Evolutionary conservation across 1,284 basidiomycete genomes (phyloP).

Genomic region (Rhodotorula sp.): DNA sequence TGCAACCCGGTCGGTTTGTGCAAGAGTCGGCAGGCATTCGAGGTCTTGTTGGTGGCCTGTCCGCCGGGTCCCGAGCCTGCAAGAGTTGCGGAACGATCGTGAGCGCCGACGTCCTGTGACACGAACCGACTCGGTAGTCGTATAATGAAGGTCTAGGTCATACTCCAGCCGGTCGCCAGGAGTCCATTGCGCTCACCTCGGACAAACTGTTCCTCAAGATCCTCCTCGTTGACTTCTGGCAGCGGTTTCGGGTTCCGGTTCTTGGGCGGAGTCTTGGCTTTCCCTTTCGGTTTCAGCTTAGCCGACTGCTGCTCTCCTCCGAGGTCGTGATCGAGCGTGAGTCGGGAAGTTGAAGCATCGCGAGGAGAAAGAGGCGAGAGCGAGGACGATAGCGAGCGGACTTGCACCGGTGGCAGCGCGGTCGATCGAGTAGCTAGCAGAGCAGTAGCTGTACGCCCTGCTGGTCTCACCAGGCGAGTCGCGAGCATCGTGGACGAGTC

Average conservation of each 20-base stretch:
- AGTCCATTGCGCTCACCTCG: slow-evolving; percentile 7
- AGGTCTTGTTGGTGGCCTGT: slow-evolving; percentile 53
- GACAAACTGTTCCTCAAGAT: slow-evolving; percentile 35
- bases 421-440: background rate
- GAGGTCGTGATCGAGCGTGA: background rate
- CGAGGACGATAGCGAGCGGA: background rate
- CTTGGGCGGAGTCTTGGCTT: slow-evolving; percentile 21
- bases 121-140: too few species aligned
- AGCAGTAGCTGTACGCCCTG: too few species aligned
- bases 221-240: slow-evolving; percentile 27
- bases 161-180: too few species aligned
- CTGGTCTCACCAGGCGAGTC: background rate
- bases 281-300: slow-evolving; percentile 6
- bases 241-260: slow-evolving; percentile 11
- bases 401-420: background rate
- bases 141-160: too few species aligned
- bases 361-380: background rate
- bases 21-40: slow-evolving; percentile 50
- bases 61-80: slow-evolving; percentile 52
- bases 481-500: background rate
- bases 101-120: too few species aligned
- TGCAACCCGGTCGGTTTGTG: slow-evolving; percentile 52
- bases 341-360: background rate
- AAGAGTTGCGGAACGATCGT: too few species aligned
- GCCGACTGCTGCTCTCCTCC: too few species aligned